phyloP scores from a whole-genome alignment of 23 red algal genomes.

The Gracilaria domingensis region DNA sequence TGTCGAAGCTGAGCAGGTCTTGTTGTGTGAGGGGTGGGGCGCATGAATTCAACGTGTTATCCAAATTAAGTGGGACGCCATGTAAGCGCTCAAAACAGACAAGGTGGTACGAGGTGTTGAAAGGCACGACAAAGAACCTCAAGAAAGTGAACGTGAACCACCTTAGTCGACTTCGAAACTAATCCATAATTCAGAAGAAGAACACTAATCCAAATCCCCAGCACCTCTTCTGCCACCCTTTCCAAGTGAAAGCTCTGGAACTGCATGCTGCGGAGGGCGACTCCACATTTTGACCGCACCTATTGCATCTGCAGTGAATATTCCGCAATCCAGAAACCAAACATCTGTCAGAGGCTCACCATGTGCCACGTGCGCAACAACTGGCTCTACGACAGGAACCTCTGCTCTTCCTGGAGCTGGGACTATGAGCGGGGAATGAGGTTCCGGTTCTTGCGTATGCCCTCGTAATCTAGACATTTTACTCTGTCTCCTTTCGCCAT shows the following conservation, averaged over 20 bases:
- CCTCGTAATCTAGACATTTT: constrained; percentile 57
- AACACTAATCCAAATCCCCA: constrained; percentile 47
- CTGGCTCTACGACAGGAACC: constrained; percentile 83
- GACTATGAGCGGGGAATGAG: constrained; percentile 39
- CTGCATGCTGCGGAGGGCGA: constrained; percentile 63
- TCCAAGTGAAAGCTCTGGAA: constrained; percentile 71
- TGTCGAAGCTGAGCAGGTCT: background rate
- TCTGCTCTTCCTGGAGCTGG: constrained; percentile 68
- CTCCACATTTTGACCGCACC: constrained; percentile 86
- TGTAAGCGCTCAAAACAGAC: background rate
- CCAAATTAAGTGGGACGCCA: background rate
- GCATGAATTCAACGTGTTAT: background rate
- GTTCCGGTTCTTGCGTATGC: constrained; percentile 26
- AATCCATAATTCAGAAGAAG: constrained; percentile 2
- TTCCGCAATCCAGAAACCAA: constrained; percentile 71
- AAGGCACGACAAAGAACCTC: constrained; percentile 37
- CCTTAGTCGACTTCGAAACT: constrained; percentile 6
- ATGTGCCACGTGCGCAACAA: constrained; percentile 87
- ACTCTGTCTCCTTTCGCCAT: constrained; percentile 24
- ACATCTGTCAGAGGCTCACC: constrained; percentile 90
- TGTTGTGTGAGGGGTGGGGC: background rate
- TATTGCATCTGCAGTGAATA: constrained; percentile 78
- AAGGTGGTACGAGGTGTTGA: background rate
- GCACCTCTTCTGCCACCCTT: constrained; percentile 38
- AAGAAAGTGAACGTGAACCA: constrained; percentile 20